Conservation (phyloP, 805 yeast species). For the Kodamaea kaohsiungensis region DNA sequence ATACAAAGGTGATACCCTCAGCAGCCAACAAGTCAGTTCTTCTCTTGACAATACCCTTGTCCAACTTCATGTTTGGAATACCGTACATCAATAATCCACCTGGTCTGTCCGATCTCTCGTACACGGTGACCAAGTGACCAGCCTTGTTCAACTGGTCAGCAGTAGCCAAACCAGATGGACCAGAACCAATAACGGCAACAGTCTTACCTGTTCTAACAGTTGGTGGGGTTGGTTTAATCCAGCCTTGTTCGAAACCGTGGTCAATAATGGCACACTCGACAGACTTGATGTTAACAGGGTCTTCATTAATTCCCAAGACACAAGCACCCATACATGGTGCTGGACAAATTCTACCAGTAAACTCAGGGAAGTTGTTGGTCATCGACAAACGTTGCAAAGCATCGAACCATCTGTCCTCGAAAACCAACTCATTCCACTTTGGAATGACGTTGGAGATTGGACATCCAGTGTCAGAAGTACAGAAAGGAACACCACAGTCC, state of each 20-base stretch:
- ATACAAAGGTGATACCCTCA: constrained; percentile 82
- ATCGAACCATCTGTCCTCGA: constrained; percentile 91
- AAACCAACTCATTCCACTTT: constrained; percentile 95
- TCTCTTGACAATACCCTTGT: constrained; percentile 88
- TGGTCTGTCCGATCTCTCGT: constrained; percentile 91
- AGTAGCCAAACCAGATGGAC: constrained; percentile 95
- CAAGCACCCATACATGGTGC: constrained; percentile 98
- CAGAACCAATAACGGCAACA: constrained; percentile 91
- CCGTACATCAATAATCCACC: constrained; percentile 99
- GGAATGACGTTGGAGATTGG: constrained; percentile 97
- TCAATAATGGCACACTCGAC: constrained; percentile 96
- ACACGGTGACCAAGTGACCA: constrained; percentile 89
- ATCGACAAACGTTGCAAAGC: constrained; percentile 88
- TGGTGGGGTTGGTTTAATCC: constrained; percentile 89
- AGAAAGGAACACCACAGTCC: constrained; percentile 99
- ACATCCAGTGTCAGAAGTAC: constrained; percentile 97
- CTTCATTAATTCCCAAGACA: constrained; percentile 88
- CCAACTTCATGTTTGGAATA: constrained; percentile 98
- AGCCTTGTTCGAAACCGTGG: constrained; percentile 93
- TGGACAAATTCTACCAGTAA: constrained; percentile 97
- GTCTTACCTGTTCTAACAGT: constrained; percentile 76
- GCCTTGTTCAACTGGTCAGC: constrained; percentile 98
- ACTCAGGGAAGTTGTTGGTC: constrained; percentile 99
- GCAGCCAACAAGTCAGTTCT: constrained; percentile 88
- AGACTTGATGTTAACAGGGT: constrained; percentile 95